These are phyloP conservation scores for Corallochytrium limacisporum DNA, from an alignment of 78 protist species.

Conservation along the genomic window DNA sequence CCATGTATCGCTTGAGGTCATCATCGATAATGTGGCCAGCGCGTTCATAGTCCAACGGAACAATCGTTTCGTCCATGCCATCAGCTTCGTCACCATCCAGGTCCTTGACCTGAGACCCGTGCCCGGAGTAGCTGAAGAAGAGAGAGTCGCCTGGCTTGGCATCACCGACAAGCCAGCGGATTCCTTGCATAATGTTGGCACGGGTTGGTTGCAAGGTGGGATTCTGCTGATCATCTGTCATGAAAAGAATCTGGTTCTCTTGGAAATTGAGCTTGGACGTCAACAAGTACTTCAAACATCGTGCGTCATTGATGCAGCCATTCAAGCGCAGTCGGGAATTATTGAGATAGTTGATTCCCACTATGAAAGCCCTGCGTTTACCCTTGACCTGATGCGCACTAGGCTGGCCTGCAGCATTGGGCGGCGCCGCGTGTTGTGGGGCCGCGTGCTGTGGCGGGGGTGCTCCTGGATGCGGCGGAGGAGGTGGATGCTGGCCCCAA, in stretches of 20 bases:
- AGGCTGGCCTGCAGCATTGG: too few relatives aligned
- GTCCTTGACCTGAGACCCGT: constrained; percentile 11
- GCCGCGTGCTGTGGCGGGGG: too few relatives aligned
- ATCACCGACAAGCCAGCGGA: constrained; percentile 10
- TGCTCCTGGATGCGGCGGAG: too few relatives aligned
- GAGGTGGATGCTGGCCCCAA: too few relatives aligned
- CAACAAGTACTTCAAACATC: constrained; percentile 11
- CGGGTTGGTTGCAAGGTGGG: constrained; percentile 5
- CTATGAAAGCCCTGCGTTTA: constrained; percentile 3
- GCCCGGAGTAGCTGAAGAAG: constrained; percentile 12
- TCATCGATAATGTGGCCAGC: constrained; percentile 11
- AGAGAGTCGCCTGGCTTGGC: constrained; percentile 19
- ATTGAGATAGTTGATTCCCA: constrained; percentile 11
- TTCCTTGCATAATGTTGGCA: neutral
- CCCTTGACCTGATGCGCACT: too few relatives aligned
- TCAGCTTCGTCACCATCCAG: constrained; percentile 4
- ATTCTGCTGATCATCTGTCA: constrained; percentile 14
- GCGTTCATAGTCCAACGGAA: constrained; percentile 5
- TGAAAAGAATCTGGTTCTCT: neutral
- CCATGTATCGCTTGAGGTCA: neutral
- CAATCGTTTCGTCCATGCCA: constrained; percentile 23
- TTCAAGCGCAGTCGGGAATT: neutral
- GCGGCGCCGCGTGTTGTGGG: too few relatives aligned
- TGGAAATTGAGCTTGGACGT: neutral
- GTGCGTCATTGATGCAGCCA: constrained; percentile 18